Percentiles rank a stretch among this genome's conserved stretches.
These are phyloP conservation scores for Candida sojae DNA, from an alignment of 1,139 yeast genomes.

Conservation along the genomic window DNA sequence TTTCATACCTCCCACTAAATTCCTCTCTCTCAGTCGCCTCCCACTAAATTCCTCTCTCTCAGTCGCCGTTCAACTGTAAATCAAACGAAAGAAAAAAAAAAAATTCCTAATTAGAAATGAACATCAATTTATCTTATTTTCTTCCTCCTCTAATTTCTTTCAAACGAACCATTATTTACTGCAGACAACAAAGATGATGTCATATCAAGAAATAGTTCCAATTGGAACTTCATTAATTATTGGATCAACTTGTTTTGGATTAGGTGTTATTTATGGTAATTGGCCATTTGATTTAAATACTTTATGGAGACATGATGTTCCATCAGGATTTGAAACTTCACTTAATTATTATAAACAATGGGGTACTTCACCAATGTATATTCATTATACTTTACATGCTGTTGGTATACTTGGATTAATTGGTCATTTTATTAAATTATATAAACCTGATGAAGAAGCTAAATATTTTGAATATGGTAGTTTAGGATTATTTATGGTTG, in stretches of 20 bases:
- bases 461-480: constrained; percentile 90
- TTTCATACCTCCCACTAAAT: too few relatives aligned
- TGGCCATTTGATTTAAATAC: constrained; percentile 81
- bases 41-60: too few relatives aligned
- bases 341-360: constrained; percentile 73
- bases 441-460: constrained; percentile 81
- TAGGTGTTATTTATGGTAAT: constrained; percentile 78
- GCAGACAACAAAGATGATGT: constrained; percentile 20
- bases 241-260: constrained; percentile 64
- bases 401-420: constrained; percentile 63
- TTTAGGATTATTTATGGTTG: constrained; percentile 67
- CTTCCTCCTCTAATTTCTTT: too few relatives aligned
- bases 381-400: constrained; percentile 63
- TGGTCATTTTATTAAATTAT: constrained; percentile 77
- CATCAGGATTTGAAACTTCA: constrained; percentile 60
- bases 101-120: too few relatives aligned
- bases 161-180: too few relatives aligned
- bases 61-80: too few relatives aligned
- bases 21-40: too few relatives aligned
- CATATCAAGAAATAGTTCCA: constrained; percentile 51
- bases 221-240: constrained; percentile 50
- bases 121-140: too few relatives aligned
- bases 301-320: constrained; percentile 61
- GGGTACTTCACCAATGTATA: constrained; percentile 61
- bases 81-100: too few relatives aligned